These are phyloP conservation scores for Plantago rigida DNA, from an alignment of 305 asterid genomes.

Conservation along the genomic window DNA sequence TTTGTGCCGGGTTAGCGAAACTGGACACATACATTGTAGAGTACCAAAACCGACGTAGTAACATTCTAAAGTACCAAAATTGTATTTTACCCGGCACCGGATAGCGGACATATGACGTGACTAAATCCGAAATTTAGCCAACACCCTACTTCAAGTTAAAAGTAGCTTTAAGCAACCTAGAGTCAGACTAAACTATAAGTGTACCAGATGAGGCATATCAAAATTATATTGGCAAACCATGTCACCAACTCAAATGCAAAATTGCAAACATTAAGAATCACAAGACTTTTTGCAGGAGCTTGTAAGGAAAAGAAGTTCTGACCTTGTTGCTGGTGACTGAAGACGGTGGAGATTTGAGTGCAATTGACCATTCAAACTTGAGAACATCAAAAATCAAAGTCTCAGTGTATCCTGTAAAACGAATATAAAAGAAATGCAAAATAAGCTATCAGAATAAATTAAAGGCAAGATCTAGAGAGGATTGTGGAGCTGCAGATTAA, in stretches of 20 bases:
- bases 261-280: conserved; percentile 3
- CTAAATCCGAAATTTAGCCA: no score
- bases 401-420: conserved; percentile 65
- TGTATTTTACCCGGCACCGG: no score
- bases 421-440: not conserved
- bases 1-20: no score
- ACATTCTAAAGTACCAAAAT: no score
- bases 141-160: no score
- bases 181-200: no score
- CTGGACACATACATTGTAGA: no score
- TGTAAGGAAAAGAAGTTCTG: conserved; percentile 20
- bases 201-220: no score
- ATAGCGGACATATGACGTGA: no score
- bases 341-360: conserved; percentile 65
- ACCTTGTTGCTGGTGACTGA: conserved; percentile 88
- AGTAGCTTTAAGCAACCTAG: no score
- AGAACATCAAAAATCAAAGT: conserved; percentile 75
- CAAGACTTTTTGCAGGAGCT: conserved; percentile 16
- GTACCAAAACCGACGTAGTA: no score
- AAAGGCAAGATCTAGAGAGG: conserved; percentile 15
- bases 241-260: conserved; percentile 4
- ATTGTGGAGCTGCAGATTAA: conserved; percentile 5
- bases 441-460: conserved; percentile 13
- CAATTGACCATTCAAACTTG: conserved; percentile 84
- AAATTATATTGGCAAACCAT: no score